Evolutionary conservation across 352 stramenopile species (phyloP), one percentile per base, ranked within the genome.

Genomic region (Vaucheria bursata): DNA sequence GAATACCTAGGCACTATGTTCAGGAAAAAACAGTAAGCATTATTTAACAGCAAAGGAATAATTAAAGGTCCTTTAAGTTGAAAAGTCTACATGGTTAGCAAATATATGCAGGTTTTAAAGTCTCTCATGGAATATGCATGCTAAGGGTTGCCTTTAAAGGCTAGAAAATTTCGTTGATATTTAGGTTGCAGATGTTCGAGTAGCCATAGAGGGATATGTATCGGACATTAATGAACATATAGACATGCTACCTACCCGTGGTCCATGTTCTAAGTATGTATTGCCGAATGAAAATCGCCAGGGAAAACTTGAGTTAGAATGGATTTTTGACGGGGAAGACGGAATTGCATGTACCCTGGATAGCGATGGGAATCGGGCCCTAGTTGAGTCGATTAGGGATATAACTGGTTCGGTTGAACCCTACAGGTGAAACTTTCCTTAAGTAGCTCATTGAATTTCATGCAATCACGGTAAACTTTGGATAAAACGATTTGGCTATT

Each of bases 261-360:
- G 92, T 8, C 90, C 90, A 1, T 90, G 89, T 80, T 96, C 90
- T 81, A 95, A 95, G 87, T 96, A 96, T 85, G 88, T 85, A 34
- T 87, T 97, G 1, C 90, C 90, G 4, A n/a, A n/a, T n/a, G n/a
- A n/a, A n/a, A 85, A 90, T 68, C 80, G 87, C 7, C 25, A 86
- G 4, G 91, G 91, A 34, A 92, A 92, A 79, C 73, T 97, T 33
- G 91, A 95, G 76, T 86, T 97, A 35, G 88, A 88, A 77, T 96
- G 94, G 75, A 86, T 90, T 45, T 84, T 86, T 72, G 84, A 85
- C 53, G 78, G 59, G 29, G 84, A 88, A 32, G 74, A 96, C 80
- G 92, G 92, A 67, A 96, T 97, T 72, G 92, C 91, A n/a, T 96
- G 91, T 78, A 92, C 90, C 33, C 76, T 96, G 6, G 87, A 94